Conservation (phyloP, 2,329 filamentous ascomycete species). For the Apiospora koreana region DNA sequence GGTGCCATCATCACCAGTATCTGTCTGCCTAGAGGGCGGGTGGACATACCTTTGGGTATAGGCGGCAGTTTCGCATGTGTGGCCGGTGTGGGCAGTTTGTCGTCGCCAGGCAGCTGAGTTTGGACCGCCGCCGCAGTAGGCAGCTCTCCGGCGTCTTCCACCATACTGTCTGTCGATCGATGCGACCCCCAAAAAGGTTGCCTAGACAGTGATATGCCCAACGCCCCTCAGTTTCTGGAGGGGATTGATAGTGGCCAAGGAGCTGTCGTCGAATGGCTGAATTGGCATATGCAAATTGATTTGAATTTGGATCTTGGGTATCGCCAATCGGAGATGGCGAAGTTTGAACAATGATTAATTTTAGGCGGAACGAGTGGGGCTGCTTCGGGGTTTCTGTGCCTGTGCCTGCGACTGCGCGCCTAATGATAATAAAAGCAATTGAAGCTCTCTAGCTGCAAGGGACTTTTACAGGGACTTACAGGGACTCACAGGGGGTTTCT, state of each 20-base stretch:
- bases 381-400: not conserved
- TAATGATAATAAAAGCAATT: not conserved
- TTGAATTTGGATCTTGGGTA: not conserved
- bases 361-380: not conserved
- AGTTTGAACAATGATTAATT: not conserved
- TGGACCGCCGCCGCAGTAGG: conserved; percentile 14
- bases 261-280: not conserved
- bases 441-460: not conserved
- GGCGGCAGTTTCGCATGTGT: conserved; percentile 27
- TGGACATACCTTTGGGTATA: conserved; percentile 29
- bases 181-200: not conserved
- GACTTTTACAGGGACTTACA: not conserved
- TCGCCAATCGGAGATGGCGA: not conserved
- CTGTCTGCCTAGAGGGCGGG: not conserved
- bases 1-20: not conserved
- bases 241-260: not conserved
- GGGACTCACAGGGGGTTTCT: not conserved
- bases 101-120: conserved; percentile 22
- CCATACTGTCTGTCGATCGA: not conserved
- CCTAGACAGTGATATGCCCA: not conserved
- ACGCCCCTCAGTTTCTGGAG: not conserved
- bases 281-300: not conserved
- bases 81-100: not conserved
- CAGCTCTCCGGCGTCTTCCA: not conserved
- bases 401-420: not conserved